phyloP scores from a whole-genome alignment of 768 basidiomycete species.

The Amanita phalloides region DNA sequence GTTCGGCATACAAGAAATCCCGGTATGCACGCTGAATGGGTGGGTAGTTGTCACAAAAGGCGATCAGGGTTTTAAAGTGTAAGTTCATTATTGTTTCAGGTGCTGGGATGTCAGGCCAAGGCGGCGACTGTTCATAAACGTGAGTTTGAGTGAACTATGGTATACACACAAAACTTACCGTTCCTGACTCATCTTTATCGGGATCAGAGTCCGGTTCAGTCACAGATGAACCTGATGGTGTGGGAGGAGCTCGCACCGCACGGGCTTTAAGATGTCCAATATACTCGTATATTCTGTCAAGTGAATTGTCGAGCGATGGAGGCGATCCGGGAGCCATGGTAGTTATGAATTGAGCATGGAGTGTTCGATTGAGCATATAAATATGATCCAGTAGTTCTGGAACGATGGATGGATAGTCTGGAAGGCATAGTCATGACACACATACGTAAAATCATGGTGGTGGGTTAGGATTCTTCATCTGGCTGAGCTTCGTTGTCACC shows the following conservation, averaged over 20 bases:
- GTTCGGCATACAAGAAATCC: too few relatives aligned
- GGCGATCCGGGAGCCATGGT: not conserved
- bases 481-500: not conserved
- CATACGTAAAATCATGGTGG: too few relatives aligned
- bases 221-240: constrained; percentile 1
- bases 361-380: not conserved
- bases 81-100: not conserved
- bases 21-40: not conserved
- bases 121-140: not conserved
- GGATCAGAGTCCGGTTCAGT: not conserved
- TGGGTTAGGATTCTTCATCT: not conserved
- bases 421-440: too few relatives aligned
- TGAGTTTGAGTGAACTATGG: not conserved
- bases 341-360: not conserved
- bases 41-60: not conserved
- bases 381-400: not conserved
- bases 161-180: not conserved
- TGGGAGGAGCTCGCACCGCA: not conserved
- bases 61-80: too few relatives aligned
- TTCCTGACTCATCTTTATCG: not conserved
- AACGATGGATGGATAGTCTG: not conserved
- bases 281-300: not conserved
- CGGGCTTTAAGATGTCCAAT: not conserved
- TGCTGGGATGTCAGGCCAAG: not conserved
- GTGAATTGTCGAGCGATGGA: not conserved